Evolutionary conservation across 2,329 filamentous ascomycete species (phyloP), one percentile per base, ranked within the genome.

Genomic region (Sarocladium oryzae): DNA sequence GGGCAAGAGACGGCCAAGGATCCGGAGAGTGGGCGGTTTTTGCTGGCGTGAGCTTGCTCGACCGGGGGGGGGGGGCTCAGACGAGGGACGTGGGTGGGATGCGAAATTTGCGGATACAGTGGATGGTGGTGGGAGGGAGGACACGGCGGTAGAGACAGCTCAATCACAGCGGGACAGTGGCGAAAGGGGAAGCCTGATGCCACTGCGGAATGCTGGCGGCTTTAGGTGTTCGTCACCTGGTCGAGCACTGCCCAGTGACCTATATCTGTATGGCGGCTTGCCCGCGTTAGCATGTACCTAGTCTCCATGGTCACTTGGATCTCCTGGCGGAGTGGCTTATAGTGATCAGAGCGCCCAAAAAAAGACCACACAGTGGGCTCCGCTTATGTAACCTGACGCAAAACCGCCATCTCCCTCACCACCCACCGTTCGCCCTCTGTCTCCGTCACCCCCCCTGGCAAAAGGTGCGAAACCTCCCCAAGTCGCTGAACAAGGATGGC

Each of bases 1-100:
- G 43, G 43, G 40, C 40, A 45, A 45, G 28, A 45, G 21, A 45
- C 28, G 40, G 43, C 28, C 33, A 48, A 48, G 43, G 33, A 21
- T 48, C 40, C 28, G 43, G 43, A 48, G 43, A 21, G 28, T 30
- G 43, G 43, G 24, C n/a, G 43, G 43, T 48, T 32, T n/a, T 23
- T 48, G 11, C 40, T 43, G 40, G 40, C n/a, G 21, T 43, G 40
- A 23, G 40, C 40, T 43, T 43, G 5, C 8, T 26, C 21, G 23
- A 43, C 21, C 16, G 15, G 20, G 36, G 16, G 11, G 16, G 16
- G 40, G 43, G 43, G 43, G 43, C 43, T 21, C 43, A 48, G 43
- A 43, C 43, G 37, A 30, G 23, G 3, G 21, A 15, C 8, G 40
- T 20, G 16, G 43, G 43, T 3, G n/a, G n/a, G n/a, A n/a, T n/a